Conservation (phyloP, 306 rosid species). For the Cucurbita maxima region DNA sequence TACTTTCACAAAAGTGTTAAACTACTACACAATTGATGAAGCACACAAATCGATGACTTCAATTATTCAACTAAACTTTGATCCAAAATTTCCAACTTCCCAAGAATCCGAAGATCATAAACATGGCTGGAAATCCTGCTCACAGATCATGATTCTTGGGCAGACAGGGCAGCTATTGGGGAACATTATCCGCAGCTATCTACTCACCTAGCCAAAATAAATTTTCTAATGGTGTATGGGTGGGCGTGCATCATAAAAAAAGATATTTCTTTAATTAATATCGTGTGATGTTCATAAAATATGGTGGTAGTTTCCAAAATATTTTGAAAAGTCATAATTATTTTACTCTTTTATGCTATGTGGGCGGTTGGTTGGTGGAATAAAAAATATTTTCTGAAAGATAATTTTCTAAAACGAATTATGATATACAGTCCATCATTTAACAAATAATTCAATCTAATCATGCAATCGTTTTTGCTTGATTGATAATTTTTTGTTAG, state of each 20-base stretch:
- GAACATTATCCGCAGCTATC: background rate
- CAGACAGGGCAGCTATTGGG: background rate
- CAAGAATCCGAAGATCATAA: background rate
- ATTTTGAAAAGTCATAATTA: background rate
- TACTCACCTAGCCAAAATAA: background rate
- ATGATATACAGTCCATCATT: background rate
- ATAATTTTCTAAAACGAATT: background rate
- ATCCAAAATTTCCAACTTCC: background rate
- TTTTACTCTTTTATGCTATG: background rate
- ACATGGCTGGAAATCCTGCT: background rate
- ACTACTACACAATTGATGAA: background rate
- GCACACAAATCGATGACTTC: background rate
- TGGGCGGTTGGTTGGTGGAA: background rate
- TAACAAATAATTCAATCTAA: background rate
- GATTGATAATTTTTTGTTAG: background rate
- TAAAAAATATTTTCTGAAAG: background rate
- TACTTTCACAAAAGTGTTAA: background rate
- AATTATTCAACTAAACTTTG: background rate
- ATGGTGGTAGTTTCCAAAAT: background rate
- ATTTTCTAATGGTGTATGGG: background rate
- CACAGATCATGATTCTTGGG: background rate
- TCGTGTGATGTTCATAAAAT: background rate
- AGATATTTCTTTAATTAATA: no score
- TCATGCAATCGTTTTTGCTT: background rate
- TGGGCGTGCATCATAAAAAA: background rate